Conservation (phyloP, 768 basidiomycete species). For the Tulasnella sp. region DNA sequence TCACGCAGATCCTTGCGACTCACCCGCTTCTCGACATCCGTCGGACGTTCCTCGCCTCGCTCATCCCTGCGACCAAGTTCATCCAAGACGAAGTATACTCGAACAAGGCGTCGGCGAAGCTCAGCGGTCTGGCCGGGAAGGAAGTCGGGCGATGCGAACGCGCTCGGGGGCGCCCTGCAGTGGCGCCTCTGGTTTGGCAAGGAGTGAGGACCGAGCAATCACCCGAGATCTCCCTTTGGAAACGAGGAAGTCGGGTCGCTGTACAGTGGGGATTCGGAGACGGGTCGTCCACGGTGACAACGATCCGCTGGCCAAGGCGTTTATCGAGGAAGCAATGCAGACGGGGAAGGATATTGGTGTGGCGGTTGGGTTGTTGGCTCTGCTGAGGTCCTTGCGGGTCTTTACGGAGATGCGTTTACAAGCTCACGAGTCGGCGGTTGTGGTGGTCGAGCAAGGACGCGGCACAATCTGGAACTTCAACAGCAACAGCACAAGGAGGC, state of each 20-base stretch:
- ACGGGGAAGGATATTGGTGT: background rate
- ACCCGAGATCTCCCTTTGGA: background rate
- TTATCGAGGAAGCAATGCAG: conserved; percentile 6
- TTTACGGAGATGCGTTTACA: background rate
- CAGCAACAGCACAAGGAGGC: too few species aligned
- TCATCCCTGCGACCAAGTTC: conserved; percentile 87
- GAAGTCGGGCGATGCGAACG: conserved; percentile 87
- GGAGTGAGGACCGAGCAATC: conserved; percentile 26
- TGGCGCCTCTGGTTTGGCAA: conserved; percentile 95
- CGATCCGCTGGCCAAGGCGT: background rate
- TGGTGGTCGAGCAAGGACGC: conserved; percentile 6
- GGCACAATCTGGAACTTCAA: background rate
- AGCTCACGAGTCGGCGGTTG: background rate
- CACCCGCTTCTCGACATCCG: conserved; percentile 73
- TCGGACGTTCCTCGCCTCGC: conserved; percentile 73
- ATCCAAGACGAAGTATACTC: conserved; percentile 90
- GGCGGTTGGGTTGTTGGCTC: background rate
- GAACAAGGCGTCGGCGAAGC: conserved; percentile 87
- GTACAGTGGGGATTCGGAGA: background rate
- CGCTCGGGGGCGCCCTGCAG: conserved; percentile 71
- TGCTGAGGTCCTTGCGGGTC: background rate
- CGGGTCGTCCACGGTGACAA: conserved; percentile 7
- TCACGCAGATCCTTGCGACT: conserved; percentile 31
- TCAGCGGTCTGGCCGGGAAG: conserved; percentile 73
- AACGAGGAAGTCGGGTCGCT: background rate